Conservation (phyloP, 2,329 filamentous ascomycete species). For the Apiospora marii region DNA sequence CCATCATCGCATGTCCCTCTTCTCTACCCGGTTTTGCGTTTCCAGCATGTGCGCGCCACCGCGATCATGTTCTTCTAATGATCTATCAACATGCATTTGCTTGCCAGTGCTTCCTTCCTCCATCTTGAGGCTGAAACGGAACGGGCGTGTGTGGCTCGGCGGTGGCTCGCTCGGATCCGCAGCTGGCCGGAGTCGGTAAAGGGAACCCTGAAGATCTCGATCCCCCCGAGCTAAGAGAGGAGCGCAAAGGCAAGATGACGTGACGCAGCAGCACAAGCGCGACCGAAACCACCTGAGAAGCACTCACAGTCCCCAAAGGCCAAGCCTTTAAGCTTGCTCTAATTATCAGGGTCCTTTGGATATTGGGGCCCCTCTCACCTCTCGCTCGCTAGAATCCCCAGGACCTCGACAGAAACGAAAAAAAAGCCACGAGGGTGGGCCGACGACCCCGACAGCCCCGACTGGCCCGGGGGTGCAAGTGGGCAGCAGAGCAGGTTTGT, state of each 20-base stretch:
- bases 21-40: neutral
- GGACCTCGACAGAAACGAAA: neutral
- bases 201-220: constrained; percentile 25
- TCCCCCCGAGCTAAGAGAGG: constrained; percentile 20
- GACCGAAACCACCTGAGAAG: constrained; percentile 4
- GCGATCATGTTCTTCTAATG: neutral
- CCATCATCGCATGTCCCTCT: neutral
- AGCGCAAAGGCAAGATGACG: constrained; percentile 13
- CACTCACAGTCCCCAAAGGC: neutral
- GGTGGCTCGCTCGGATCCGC: constrained; percentile 9
- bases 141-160: neutral
- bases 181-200: constrained; percentile 2
- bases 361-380: neutral
- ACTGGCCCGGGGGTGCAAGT: neutral
- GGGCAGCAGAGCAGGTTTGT: constrained; percentile 4
- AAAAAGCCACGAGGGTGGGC: neutral
- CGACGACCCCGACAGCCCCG: neutral
- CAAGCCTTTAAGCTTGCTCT: constrained; percentile 1
- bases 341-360: neutral
- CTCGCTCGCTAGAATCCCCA: neutral
- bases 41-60: neutral
- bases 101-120: neutral
- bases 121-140: neutral
- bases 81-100: neutral
- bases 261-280: constrained; percentile 18